A percentile compares a stretch with the other conserved stretches of the same genome.
These are phyloP conservation scores for Suillus discolor DNA, from an alignment of 768 basidiomycete genomes.

Conservation along the genomic window DNA sequence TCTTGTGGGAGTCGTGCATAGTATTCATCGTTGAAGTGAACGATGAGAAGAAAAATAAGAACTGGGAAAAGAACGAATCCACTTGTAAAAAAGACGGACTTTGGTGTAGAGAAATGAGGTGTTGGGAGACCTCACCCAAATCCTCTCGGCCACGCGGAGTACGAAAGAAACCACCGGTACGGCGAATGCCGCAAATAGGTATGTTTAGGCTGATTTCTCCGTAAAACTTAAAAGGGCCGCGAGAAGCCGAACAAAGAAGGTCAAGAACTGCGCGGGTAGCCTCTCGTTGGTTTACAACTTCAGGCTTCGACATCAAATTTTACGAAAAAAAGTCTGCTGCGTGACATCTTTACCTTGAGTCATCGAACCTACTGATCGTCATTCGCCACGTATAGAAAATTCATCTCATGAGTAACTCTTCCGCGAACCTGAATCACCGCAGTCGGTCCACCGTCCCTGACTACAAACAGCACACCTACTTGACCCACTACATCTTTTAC, in stretches of 20 bases:
- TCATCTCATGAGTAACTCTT: not conserved
- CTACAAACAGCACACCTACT: too few species aligned
- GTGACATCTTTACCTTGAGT: not conserved
- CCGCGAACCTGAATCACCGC: not conserved
- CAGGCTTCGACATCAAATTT: not conserved
- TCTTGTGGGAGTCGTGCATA: conserved; percentile 48
- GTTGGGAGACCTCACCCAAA: conserved; percentile 28
- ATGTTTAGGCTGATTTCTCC: conserved; percentile 3
- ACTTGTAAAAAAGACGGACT: conserved; percentile 23
- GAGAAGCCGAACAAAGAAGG: conserved; percentile 1
- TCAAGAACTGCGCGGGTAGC: not conserved
- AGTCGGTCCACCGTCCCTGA: not conserved
- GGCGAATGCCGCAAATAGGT: conserved; percentile 6
- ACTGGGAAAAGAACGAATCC: conserved; percentile 8
- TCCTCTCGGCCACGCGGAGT: conserved; percentile 31
- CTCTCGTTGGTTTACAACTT: not conserved
- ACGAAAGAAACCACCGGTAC: conserved; percentile 11
- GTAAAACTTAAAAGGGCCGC: not conserved
- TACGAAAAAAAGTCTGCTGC: not conserved
- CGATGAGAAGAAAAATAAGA: conserved; percentile 16
- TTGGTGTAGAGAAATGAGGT: conserved; percentile 29
- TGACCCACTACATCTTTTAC: not conserved
- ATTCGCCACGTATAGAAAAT: not conserved
- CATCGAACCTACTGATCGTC: conserved; percentile 4
- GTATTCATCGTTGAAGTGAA: conserved; percentile 38